Percentiles rank a stretch among this genome's conserved stretches.
phyloP scores from a whole-genome alignment of 208 protist species.

The Kentomonas sorsogonicus region DNA sequence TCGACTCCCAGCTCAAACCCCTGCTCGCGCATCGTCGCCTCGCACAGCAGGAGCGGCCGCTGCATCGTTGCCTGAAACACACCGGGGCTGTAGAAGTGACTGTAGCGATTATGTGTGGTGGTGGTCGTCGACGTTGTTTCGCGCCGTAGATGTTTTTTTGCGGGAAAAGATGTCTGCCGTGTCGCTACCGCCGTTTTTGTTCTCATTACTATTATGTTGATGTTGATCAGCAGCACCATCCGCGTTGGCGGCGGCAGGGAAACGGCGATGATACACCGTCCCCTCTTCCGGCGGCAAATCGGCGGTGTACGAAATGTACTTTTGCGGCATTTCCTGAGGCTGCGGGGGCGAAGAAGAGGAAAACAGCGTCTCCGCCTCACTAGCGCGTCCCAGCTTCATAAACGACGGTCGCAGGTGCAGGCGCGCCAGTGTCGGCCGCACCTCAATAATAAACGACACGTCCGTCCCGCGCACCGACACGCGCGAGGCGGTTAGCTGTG shows the following conservation, averaged over 20 bases:
- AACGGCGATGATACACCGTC: too few species aligned
- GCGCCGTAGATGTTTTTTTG: too few species aligned
- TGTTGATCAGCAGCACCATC: too few species aligned
- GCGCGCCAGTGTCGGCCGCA: slow-evolving; percentile 70
- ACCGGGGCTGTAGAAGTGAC: slow-evolving; percentile 3
- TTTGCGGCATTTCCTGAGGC: too few species aligned
- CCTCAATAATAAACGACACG: slow-evolving; percentile 53
- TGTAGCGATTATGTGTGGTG: too few species aligned
- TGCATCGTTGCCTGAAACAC: slow-evolving; percentile 19
- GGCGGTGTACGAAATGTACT: too few species aligned
- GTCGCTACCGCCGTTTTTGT: neutral
- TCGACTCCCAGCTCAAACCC: slow-evolving; percentile 81
- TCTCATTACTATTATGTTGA: neutral
- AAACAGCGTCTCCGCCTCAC: too few species aligned
- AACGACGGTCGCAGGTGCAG: slow-evolving; percentile 56
- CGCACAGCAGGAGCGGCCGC: slow-evolving; percentile 69
- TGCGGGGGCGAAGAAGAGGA: too few species aligned
- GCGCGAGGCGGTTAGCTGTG: neutral
- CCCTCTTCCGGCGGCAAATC: too few species aligned
- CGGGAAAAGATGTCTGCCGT: too few species aligned
- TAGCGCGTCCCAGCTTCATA: neutral
- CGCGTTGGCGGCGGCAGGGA: too few species aligned
- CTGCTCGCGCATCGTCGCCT: slow-evolving; percentile 43
- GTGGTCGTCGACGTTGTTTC: too few species aligned
- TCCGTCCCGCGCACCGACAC: slow-evolving; percentile 20